Conservation (phyloP, 805 yeast species). For the Phaffomyces antillensis region DNA sequence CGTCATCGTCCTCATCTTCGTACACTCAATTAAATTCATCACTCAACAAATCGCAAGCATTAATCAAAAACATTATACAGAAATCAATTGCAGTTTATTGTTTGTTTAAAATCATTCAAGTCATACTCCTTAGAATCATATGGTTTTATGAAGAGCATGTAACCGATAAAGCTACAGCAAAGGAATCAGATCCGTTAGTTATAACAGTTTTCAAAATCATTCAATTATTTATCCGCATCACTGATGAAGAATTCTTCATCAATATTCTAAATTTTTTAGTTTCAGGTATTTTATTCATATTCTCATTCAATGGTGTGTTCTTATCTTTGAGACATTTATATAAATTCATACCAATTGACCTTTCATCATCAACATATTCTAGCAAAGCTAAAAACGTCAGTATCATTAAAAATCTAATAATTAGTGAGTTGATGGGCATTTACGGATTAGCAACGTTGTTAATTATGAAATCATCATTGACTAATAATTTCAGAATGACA, state of each 20-base stretch:
- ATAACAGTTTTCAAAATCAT: conserved; percentile 29
- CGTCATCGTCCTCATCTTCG: background rate
- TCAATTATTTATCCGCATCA: conserved; percentile 26
- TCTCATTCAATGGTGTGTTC: conserved; percentile 59
- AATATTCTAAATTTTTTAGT: conserved; percentile 39
- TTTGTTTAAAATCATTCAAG: conserved; percentile 28
- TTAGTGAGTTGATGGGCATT: conserved; percentile 32
- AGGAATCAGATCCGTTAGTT: conserved; percentile 31
- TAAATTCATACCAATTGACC: conserved; percentile 29
- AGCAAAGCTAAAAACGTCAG: conserved; percentile 24
- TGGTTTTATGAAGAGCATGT: conserved; percentile 11
- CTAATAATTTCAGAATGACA: conserved; percentile 26
- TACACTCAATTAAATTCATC: background rate
- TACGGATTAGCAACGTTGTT: conserved; percentile 33
- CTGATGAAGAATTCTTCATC: conserved; percentile 29
- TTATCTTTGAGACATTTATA: conserved; percentile 51
- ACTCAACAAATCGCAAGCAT: background rate
- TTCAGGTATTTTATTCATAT: conserved; percentile 51
- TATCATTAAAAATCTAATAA: conserved; percentile 31
- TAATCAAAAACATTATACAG: background rate
- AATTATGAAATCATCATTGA: conserved; percentile 32
- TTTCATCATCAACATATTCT: conserved; percentile 16
- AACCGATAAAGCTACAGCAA: conserved; percentile 5
- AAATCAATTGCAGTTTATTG: conserved; percentile 28
- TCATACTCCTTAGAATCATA: conserved; percentile 24